phyloP scores from a whole-genome alignment of 1,284 basidiomycete species.

The Ganoderma meredithae region DNA sequence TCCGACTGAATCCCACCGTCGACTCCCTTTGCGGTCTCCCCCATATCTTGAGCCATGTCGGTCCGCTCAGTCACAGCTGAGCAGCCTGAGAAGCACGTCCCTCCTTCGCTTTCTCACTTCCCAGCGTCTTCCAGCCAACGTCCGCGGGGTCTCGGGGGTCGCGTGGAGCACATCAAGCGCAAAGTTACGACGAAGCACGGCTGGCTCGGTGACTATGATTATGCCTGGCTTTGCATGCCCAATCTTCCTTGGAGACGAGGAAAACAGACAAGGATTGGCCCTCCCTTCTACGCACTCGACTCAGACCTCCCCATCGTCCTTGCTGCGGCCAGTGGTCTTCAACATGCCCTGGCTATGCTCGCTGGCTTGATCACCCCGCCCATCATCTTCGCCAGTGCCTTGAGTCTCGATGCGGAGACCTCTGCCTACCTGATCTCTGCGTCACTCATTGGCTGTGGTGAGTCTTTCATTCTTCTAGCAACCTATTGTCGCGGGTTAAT shows the following conservation, averaged over 20 bases:
- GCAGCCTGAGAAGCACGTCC: constrained; percentile 34
- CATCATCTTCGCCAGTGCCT: constrained; percentile 78
- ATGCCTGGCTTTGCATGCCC: constrained; percentile 75
- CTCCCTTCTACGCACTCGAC: constrained; percentile 80
- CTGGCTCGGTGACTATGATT: constrained; percentile 84
- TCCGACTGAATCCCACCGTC: constrained; percentile 1
- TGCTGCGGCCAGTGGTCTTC: constrained; percentile 73
- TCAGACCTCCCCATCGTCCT: constrained; percentile 74
- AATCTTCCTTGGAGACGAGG: constrained; percentile 58
- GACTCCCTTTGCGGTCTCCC: background rate
- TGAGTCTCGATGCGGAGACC: constrained; percentile 61
- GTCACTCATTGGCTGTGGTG: constrained; percentile 80
- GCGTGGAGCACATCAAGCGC: constrained; percentile 31
- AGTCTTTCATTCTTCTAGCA: constrained; percentile 31
- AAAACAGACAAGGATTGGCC: constrained; percentile 45
- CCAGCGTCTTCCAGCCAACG: constrained; percentile 2
- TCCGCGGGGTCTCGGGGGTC: constrained; percentile 20
- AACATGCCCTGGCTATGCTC: constrained; percentile 85
- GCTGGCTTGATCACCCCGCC: constrained; percentile 72
- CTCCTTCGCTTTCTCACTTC: constrained; percentile 25
- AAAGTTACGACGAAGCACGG: constrained; percentile 62
- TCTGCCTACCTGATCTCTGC: constrained; percentile 86
- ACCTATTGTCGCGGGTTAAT: background rate
- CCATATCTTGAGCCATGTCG: constrained; percentile 39
- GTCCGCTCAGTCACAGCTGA: constrained; percentile 36